These are phyloP conservation scores for Clavaria fumosa DNA, from an alignment of 768 basidiomycete species.

Conservation along the genomic window DNA sequence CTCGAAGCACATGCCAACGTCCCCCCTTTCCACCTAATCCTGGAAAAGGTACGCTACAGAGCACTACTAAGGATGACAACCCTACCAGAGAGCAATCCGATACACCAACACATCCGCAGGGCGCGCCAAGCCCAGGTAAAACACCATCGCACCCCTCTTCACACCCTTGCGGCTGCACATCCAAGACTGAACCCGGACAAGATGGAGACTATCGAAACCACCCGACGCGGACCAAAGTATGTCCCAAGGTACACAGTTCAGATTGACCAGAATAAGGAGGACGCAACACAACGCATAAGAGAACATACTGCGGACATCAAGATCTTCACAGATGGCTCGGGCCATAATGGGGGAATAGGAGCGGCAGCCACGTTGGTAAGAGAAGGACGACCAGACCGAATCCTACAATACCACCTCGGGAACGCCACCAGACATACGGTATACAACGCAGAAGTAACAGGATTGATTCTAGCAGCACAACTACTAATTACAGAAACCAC, in stretches of 20 bases:
- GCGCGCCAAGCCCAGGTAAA: no score
- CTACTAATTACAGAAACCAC: no score
- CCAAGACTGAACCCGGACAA: constrained; percentile 5
- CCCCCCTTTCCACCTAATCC: constrained; percentile 6
- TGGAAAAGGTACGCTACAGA: constrained; percentile 7
- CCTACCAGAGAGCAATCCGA: constrained; percentile 12
- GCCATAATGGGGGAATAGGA: background rate
- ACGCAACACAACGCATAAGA: background rate
- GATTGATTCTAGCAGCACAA: constrained; percentile 15
- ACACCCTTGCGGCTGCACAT: constrained; percentile 6
- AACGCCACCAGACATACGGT: constrained; percentile 13
- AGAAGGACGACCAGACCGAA: background rate
- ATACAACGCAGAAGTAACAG: constrained; percentile 18
- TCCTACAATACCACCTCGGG: constrained; percentile 13
- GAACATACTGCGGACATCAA: constrained; percentile 2
- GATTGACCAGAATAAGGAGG: no score
- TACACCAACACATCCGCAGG: constrained; percentile 9
- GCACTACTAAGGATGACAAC: constrained; percentile 10
- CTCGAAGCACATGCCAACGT: constrained; percentile 12
- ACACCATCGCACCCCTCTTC: constrained; percentile 8
- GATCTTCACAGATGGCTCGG: constrained; percentile 7
- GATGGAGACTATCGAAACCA: constrained; percentile 6
- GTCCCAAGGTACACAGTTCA: no score
- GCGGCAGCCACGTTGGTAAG: constrained; percentile 7
- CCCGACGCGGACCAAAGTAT: no score